A percentile compares a stretch with the other conserved stretches of the same genome.
These are phyloP conservation scores for Epichloe gansuensis DNA, from an alignment of 2,329 filamentous ascomycete genomes.

Conservation along the genomic window DNA sequence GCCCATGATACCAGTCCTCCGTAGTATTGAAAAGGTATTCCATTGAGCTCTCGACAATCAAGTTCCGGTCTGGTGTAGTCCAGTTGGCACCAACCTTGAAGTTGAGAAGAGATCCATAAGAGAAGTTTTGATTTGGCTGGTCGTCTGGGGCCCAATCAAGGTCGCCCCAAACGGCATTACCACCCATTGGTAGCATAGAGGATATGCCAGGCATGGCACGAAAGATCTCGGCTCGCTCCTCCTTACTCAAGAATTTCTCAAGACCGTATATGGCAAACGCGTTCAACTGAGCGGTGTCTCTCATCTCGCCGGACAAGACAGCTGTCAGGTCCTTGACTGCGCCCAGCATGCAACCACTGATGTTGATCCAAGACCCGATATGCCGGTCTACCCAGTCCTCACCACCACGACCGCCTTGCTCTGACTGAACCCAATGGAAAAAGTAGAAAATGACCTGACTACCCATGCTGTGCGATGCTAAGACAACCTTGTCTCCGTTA, in stretches of 20 bases:
- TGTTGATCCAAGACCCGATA: conserved; percentile 94
- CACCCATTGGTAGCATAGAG: conserved; percentile 91
- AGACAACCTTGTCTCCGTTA: conserved; percentile 63
- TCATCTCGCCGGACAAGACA: conserved; percentile 92
- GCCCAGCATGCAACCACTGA: conserved; percentile 94
- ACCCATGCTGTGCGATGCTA: conserved; percentile 95
- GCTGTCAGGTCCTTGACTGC: conserved; percentile 84
- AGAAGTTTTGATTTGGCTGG: conserved; percentile 53
- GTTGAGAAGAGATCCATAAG: conserved; percentile 72
- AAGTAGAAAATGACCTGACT: conserved; percentile 86
- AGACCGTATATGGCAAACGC: conserved; percentile 93
- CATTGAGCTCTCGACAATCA: conserved; percentile 69
- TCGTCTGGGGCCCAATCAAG: conserved; percentile 81
- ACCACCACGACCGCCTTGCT: conserved; percentile 68
- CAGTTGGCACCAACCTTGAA: conserved; percentile 58
- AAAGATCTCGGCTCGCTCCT: conserved; percentile 87
- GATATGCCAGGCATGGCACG: conserved; percentile 93
- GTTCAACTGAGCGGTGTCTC: conserved; percentile 92
- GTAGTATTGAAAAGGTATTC: conserved; percentile 65
- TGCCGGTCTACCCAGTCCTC: conserved; percentile 80
- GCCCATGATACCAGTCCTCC: conserved; percentile 73
- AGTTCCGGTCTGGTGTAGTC: conserved; percentile 54
- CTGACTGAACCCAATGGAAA: conserved; percentile 67
- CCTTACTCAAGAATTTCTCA: conserved; percentile 84
- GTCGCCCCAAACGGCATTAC: conserved; percentile 91